Percentiles rank a stretch among this genome's conserved stretches.
Conservation (phyloP, 2,329 filamentous ascomycete genomes). For the Leptographium wingfieldii region DNA sequence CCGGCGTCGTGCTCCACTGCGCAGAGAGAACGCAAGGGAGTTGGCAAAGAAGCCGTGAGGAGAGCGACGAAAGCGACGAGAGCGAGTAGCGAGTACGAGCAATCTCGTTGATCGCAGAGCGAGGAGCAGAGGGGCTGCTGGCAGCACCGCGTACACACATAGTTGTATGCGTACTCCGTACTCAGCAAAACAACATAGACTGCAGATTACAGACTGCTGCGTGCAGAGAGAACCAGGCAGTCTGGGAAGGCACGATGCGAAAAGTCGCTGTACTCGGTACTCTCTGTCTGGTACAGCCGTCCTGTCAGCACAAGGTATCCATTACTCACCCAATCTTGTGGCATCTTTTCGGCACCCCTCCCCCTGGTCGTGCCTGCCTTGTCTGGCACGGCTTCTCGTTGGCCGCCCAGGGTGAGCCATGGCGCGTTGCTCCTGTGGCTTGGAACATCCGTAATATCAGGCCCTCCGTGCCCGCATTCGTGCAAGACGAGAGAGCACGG, state of each 20-base stretch:
- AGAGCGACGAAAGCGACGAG: background rate
- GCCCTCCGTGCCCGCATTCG: background rate
- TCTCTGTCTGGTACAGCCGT: background rate
- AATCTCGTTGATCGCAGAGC: no score
- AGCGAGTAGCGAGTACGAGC: background rate
- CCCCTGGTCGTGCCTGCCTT: background rate
- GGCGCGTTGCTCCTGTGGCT: background rate
- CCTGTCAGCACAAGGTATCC: background rate
- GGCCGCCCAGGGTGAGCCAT: background rate
- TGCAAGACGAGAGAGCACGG: background rate
- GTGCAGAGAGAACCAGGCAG: background rate
- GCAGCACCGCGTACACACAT: no score
- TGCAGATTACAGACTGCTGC: background rate
- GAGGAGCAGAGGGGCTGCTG: no score
- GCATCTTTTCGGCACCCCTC: background rate
- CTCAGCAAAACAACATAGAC: no score
- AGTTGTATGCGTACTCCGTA: no score
- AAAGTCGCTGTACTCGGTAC: background rate
- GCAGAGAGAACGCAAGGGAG: background rate
- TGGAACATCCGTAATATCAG: background rate
- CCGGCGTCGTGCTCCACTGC: background rate
- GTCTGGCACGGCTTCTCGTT: background rate
- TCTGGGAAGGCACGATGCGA: background rate
- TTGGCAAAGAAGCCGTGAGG: background rate
- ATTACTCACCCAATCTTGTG: background rate